phyloP scores from a whole-genome alignment of 78 protist genomes.

The Tieghemostelium lacteum region DNA sequence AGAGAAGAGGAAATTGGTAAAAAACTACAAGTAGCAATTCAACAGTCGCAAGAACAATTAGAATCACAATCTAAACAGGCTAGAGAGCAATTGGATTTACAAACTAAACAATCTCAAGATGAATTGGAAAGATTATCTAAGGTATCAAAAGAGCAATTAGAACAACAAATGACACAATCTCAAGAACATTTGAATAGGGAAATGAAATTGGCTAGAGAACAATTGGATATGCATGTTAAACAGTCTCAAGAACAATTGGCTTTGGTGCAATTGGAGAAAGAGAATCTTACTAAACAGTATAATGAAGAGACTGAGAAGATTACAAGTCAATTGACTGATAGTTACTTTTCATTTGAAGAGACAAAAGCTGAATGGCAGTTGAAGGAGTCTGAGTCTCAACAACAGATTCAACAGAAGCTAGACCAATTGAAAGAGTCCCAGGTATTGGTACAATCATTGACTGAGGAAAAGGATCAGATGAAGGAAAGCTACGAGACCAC shows the following conservation, averaged over 20 bases:
- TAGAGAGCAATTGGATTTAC: neutral
- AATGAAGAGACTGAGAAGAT: neutral
- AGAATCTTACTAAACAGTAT: no score
- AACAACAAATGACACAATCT: no score
- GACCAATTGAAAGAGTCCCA: neutral
- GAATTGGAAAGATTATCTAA: neutral
- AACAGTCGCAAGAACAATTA: no score
- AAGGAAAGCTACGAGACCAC: no score
- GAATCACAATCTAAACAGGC: neutral
- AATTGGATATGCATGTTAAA: no score
- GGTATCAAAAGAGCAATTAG: no score
- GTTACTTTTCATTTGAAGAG: neutral
- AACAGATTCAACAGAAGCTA: neutral
- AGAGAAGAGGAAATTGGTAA: neutral
- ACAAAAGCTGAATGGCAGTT: neutral
- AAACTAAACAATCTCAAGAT: neutral
- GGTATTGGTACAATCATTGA: neutral
- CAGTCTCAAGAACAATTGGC: no score
- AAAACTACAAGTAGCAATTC: no score
- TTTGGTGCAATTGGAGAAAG: no score
- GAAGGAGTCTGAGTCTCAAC: neutral
- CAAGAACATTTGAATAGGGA: no score
- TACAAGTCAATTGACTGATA: neutral
- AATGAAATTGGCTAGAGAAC: no score
- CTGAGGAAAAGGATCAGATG: no score